Evolutionary conservation across 805 yeast genomes (phyloP), one percentile per base, ranked within the genome.

Genomic region (Komagataella ulmi): DNA sequence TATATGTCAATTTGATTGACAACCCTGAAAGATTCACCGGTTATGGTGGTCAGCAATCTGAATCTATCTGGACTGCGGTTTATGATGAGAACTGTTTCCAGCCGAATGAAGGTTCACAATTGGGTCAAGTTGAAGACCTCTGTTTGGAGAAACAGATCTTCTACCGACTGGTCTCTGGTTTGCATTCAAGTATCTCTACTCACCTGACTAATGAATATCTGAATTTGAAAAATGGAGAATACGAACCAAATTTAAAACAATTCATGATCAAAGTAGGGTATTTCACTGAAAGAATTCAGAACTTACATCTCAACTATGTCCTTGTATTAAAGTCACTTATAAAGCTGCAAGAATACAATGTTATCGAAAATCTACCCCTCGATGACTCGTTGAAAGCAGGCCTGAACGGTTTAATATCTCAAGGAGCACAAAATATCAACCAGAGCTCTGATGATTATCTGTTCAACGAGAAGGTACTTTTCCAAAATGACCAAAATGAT

Each of bases 1-100:
- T 88, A 1, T 83, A 84, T 59, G 96, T 93, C 24, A 88, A 90
- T 60, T 74, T 93, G 52, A 73, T 83, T 18, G 87, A 85, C 51
- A 95, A 95, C 62, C 97, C 96, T 0, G 99, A 93, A 66, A 74
- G 98, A 60, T 93, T 87, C 69, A 95, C 99, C 0, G 99, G 99
- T 0, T 93, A 93, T 62, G 85, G 89, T 36, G 99, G 99, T 30
- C 80, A 83, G 50, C 96, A 93, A 61, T 88, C 97, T 19, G 80
- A 83, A 57, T 88, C 85, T 62, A 88, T 93, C 48, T 93, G 99
- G 99, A 74, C 80, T 45, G 88, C 95, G 57, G 89, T 93, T 24
- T 93, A 93, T 66, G 82, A 80, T 46, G 97, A 93, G 59, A 90
- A 90, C 70, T 89, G 97, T 64, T 90, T 90, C 68, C 59, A 57